phyloP scores from a whole-genome alignment of 371 early-diverging fungal species.

The Mortierella sp. region DNA sequence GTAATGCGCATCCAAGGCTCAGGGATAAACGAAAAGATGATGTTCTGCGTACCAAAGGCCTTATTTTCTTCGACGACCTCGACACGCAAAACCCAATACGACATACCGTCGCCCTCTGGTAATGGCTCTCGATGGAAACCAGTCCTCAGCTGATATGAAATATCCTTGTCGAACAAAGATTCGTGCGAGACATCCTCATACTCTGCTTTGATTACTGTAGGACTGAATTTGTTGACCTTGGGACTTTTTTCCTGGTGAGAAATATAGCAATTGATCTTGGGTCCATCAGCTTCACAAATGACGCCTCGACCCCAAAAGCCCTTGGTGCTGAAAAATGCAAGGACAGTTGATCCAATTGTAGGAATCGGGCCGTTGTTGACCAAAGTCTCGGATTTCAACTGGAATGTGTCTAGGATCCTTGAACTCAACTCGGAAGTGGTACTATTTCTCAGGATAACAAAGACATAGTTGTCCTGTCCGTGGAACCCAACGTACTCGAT shows the following conservation, averaged over 20 bases:
- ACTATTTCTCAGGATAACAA: slow-evolving; percentile 32
- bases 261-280: slow-evolving; percentile 35
- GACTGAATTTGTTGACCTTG: slow-evolving; percentile 28
- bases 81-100: slow-evolving; percentile 48
- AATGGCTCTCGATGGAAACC: slow-evolving; percentile 24
- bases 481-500: slow-evolving; percentile 49
- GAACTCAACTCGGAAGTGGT: slow-evolving; percentile 27
- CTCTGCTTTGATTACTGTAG: slow-evolving; percentile 18
- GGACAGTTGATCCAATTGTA: slow-evolving; percentile 28
- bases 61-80: slow-evolving; percentile 20
- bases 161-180: slow-evolving; percentile 17
- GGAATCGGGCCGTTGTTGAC: slow-evolving; percentile 40
- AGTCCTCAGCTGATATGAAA: slow-evolving; percentile 27
- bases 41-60: background rate
- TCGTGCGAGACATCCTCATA: slow-evolving; percentile 6
- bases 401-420: slow-evolving; percentile 38
- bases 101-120: slow-evolving; percentile 39
- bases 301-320: slow-evolving; percentile 28
- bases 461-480: slow-evolving; percentile 36
- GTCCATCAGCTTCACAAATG: slow-evolving; percentile 35
- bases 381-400: slow-evolving; percentile 27
- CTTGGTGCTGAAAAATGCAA: slow-evolving; percentile 19
- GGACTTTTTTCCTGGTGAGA: slow-evolving; percentile 17
- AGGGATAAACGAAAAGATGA: slow-evolving; percentile 41
- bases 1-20: slow-evolving; percentile 50